phyloP scores from a whole-genome alignment of 768 basidiomycete genomes.

The Lenzites betulinus region DNA sequence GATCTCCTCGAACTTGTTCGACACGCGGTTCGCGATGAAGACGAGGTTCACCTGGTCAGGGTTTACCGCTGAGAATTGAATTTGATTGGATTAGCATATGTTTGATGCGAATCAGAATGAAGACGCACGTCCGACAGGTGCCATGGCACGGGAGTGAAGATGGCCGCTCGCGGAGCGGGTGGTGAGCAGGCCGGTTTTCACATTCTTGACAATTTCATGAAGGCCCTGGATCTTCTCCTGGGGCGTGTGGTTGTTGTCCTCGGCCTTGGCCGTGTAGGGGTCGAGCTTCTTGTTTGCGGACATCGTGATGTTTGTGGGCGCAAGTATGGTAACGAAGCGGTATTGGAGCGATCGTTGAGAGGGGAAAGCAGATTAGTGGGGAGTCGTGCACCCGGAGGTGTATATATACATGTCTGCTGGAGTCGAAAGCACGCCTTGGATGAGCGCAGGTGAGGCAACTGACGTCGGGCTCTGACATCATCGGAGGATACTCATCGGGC shows the following conservation, averaged over 20 bases:
- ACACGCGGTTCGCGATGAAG: slow-evolving; percentile 74
- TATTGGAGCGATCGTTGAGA: background rate
- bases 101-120: background rate
- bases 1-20: slow-evolving; percentile 77
- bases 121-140: slow-evolving; percentile 61
- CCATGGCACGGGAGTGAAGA: slow-evolving; percentile 83
- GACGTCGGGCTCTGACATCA: slow-evolving; percentile 18
- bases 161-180: slow-evolving; percentile 67
- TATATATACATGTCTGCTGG: slow-evolving; percentile 7
- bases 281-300: slow-evolving; percentile 52
- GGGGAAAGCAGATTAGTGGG: background rate
- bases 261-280: slow-evolving; percentile 69
- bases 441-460: slow-evolving; percentile 1
- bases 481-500: slow-evolving; percentile 7
- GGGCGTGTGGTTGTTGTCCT: slow-evolving; percentile 55
- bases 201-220: slow-evolving; percentile 61
- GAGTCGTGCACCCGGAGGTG: background rate
- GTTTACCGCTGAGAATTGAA: slow-evolving; percentile 38
- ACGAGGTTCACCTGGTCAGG: slow-evolving; percentile 56
- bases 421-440: background rate
- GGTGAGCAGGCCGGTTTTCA: slow-evolving; percentile 75
- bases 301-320: slow-evolving; percentile 20
- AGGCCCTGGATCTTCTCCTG: slow-evolving; percentile 75
- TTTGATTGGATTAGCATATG: background rate
- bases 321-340: background rate